Conservation (phyloP, 805 yeast genomes). For the Debaryomyces hansenii region DNA sequence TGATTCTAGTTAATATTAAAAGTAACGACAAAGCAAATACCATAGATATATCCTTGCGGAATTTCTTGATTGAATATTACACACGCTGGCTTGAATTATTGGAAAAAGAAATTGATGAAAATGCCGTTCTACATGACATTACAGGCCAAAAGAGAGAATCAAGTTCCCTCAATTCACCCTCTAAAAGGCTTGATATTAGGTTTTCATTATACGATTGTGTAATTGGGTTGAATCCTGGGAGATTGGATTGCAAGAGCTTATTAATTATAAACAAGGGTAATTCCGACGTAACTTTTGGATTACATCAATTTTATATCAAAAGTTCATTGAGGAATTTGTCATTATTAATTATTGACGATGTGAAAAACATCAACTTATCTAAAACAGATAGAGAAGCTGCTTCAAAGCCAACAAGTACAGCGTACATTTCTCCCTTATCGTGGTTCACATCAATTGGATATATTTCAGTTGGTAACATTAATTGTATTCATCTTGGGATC, state of each 20-base stretch:
- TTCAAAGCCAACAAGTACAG: conserved; percentile 1
- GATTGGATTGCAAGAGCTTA: conserved; percentile 53
- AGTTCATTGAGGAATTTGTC: conserved; percentile 51
- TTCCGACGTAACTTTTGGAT: conserved; percentile 44
- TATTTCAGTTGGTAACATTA: conserved; percentile 49
- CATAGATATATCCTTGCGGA: conserved; percentile 46
- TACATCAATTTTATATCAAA: conserved; percentile 33
- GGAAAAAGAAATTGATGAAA: conserved; percentile 12
- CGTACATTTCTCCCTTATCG: conserved; percentile 31
- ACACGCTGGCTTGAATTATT: conserved; percentile 54
- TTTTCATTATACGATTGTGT: conserved; percentile 51
- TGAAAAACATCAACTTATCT: conserved; percentile 7
- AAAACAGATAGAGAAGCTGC: neutral
- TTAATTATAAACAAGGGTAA: conserved; percentile 55
- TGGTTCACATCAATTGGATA: conserved; percentile 50
- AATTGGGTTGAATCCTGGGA: conserved; percentile 63
- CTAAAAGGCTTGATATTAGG: conserved; percentile 24
- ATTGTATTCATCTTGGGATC: conserved; percentile 36
- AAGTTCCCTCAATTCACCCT: neutral
- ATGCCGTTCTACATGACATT: conserved; percentile 1
- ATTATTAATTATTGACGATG: conserved; percentile 66
- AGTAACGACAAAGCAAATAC: conserved; percentile 28
- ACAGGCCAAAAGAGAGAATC: conserved; percentile 5
- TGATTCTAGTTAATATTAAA: conserved; percentile 21
- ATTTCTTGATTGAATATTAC: conserved; percentile 54